Conservation (phyloP, 345 rosid species). For the Garcia nutans region DNA sequence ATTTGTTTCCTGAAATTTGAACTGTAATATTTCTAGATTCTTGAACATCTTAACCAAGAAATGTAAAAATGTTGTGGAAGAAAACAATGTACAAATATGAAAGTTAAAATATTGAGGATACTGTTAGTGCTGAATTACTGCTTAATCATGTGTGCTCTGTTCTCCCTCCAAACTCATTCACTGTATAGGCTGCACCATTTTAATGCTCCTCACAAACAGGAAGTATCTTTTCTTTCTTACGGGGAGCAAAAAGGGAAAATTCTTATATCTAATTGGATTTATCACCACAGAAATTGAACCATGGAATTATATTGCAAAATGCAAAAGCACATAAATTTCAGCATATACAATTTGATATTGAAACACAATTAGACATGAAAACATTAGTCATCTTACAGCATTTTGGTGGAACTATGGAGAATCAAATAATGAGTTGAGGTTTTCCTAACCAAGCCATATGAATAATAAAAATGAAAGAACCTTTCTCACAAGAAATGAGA, state of each 20-base stretch:
- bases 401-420: neutral
- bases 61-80: neutral
- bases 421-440: neutral
- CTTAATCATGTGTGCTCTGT: neutral
- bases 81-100: neutral
- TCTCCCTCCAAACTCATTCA: neutral
- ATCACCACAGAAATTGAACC: neutral
- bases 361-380: neutral
- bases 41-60: neutral
- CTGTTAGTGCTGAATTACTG: neutral
- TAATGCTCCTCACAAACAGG: neutral
- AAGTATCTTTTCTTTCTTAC: too few relatives aligned
- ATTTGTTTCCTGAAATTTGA: neutral
- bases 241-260: neutral
- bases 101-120: neutral
- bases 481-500: constrained; percentile 48
- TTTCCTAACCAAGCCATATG: neutral
- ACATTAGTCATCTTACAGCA: neutral
- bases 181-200: too few relatives aligned
- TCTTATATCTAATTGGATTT: neutral
- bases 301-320: neutral
- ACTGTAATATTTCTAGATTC: neutral
- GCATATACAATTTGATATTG: constrained; percentile 2
- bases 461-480: neutral
- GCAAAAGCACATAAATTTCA: neutral